Evolutionary conservation across 768 basidiomycete genomes (phyloP).

Genomic region (Mycena maculata): DNA sequence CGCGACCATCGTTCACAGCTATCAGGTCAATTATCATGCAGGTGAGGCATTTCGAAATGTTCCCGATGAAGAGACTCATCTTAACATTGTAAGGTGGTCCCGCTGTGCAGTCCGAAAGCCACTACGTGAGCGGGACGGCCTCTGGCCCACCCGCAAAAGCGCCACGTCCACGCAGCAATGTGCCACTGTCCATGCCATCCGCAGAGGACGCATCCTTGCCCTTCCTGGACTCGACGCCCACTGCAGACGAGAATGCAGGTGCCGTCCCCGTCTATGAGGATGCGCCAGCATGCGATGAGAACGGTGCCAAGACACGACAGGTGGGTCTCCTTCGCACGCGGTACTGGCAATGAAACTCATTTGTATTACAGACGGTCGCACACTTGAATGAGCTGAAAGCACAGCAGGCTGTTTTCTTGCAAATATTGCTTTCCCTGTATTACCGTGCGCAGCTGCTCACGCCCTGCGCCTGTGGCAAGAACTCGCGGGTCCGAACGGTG

Average conservation of each 20-base stretch:
- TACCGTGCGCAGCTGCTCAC: not conserved
- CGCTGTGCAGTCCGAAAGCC: not conserved
- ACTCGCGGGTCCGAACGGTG: not conserved
- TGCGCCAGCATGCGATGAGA: not conserved
- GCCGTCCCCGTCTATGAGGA: not conserved
- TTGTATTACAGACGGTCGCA: not conserved
- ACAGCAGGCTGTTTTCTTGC: not conserved
- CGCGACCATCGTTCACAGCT: not conserved
- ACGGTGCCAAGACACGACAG: not conserved
- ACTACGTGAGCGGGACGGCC: not conserved
- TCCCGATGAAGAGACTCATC: not conserved
- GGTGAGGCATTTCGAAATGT: not conserved
- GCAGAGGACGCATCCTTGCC: not conserved
- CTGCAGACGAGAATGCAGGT: not conserved
- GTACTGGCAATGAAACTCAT: not conserved
- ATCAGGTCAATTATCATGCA: not conserved
- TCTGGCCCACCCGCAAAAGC: not conserved
- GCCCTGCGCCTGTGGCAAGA: not conserved
- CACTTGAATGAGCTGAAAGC: not conserved
- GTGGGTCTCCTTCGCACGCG: not conserved
- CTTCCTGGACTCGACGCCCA: not conserved
- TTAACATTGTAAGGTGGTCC: not conserved
- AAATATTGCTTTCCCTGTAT: not conserved
- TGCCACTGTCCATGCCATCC: not conserved
- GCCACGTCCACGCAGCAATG: not conserved